These are phyloP conservation scores for Gilbertella persicaria DNA, from an alignment of 371 early-diverging fungal species.

Conservation along the genomic window DNA sequence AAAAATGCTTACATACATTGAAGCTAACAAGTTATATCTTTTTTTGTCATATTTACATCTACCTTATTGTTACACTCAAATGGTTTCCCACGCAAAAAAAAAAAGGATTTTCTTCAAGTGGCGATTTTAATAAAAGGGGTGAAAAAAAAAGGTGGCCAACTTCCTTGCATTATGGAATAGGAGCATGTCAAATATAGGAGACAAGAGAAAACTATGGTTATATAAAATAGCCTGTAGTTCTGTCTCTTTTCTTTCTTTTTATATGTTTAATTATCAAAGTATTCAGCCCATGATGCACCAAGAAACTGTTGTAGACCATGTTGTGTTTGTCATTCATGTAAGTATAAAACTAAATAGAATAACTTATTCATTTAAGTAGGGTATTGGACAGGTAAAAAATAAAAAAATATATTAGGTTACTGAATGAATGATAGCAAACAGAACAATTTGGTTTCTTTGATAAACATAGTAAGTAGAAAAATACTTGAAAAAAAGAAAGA, in stretches of 20 bases:
- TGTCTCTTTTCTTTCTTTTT: too few relatives aligned
- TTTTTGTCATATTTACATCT: background rate
- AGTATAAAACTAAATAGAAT: slow-evolving; percentile 1
- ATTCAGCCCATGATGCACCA: too few relatives aligned
- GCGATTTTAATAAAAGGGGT: background rate
- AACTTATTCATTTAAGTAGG: slow-evolving; percentile 27
- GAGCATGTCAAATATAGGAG: slow-evolving; percentile 14
- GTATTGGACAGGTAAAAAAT: slow-evolving; percentile 60
- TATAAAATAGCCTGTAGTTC: too few relatives aligned
- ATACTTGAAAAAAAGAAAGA: too few relatives aligned
- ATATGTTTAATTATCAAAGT: too few relatives aligned
- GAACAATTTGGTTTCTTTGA: slow-evolving; percentile 59
- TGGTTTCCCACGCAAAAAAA: background rate
- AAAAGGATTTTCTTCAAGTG: background rate
- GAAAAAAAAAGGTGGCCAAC: background rate
- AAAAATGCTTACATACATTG: background rate
- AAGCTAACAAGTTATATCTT: background rate
- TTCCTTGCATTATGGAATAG: background rate
- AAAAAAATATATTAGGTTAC: background rate
- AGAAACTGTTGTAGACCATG: slow-evolving; percentile 44
- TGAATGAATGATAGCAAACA: slow-evolving; percentile 39
- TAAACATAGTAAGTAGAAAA: slow-evolving; percentile 49
- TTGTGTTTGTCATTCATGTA: slow-evolving; percentile 64
- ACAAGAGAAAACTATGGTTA: slow-evolving; percentile 21
- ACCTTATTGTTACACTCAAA: slow-evolving; percentile 5